Evolutionary conservation across 2,329 filamentous ascomycete species (phyloP).

Genomic region (Ophiocordyceps polyrhachis-furcata): DNA sequence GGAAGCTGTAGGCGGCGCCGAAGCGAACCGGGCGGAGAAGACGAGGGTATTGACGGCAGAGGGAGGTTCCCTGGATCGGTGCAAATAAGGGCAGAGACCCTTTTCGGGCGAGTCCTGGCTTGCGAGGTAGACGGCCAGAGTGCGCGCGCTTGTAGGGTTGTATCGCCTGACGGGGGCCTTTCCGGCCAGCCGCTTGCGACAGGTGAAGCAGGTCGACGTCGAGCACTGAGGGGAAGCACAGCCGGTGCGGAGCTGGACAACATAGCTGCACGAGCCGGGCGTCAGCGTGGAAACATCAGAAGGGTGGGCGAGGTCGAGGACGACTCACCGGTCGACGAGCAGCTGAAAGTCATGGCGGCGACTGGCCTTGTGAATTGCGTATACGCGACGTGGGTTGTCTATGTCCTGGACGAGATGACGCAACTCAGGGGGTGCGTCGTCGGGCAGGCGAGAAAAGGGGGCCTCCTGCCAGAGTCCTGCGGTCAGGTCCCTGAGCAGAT

Average conservation of each 20-base stretch:
- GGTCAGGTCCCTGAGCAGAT: constrained; percentile 23
- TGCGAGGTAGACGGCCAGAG: constrained; percentile 62
- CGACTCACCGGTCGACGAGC: constrained; percentile 43
- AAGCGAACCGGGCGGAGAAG: constrained; percentile 16
- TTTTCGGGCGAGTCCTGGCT: constrained; percentile 59
- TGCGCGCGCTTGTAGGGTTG: constrained; percentile 64
- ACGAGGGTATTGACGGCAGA: constrained; percentile 27
- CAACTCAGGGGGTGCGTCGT: constrained; percentile 40
- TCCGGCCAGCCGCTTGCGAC: constrained; percentile 46
- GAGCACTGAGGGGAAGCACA: constrained; percentile 51
- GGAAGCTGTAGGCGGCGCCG: constrained; percentile 2
- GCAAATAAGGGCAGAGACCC: constrained; percentile 42
- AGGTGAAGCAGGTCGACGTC: constrained; percentile 66
- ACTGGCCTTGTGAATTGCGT: constrained; percentile 39
- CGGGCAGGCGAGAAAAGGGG: constrained; percentile 38
- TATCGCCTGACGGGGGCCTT: constrained; percentile 58
- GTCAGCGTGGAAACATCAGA: neutral
- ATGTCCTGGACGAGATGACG: constrained; percentile 35
- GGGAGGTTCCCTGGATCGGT: constrained; percentile 21
- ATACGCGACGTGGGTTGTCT: constrained; percentile 41
- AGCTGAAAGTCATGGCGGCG: constrained; percentile 46
- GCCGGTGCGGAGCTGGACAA: constrained; percentile 65
- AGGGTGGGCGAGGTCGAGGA: neutral
- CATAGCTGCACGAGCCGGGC: constrained; percentile 36
- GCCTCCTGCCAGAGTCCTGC: constrained; percentile 43